Base-by-base conservation (phyloP, 371 early-diverging fungal genomes). In the Mortierella sp. region DNA sequence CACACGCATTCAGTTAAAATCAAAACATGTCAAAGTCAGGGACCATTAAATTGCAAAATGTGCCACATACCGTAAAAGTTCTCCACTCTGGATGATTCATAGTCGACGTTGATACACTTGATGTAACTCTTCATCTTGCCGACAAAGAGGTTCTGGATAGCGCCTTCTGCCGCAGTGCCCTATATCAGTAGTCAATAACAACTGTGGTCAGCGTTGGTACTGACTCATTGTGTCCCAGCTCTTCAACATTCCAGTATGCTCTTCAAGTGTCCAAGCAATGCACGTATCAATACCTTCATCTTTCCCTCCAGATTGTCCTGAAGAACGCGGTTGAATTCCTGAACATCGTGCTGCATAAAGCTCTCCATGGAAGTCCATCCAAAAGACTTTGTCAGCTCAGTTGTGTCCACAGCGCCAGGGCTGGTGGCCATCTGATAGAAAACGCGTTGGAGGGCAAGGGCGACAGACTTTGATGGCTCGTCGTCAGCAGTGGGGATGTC, bases 301-400 rank as follows among this genome's bases (percentile, higher is more conserved):
- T 97, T 97, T 63, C 90, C 93, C 89, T 98, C 99, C 65, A 99
- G 89, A 86, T 96, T 97, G 87, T 99, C 99, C 90, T 98, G 98
- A 72, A 99, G 89, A 9, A 99, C 97, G 68, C 99, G 93, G 89
- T 98, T 97, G 84, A 99, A 97, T 87, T 99, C 99, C 85, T 98
- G 99, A 19, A 99, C 97, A 88, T 99, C 99, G 87, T 98, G 99
- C 89, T 99, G 99, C 94, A 94, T 95, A 84, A 98, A 99, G 10
- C 98, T 94, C 58, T 99, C 99, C 73, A 94, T 77, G 1, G 98
- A 94, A 88, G 97, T 96, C 99, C 99, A 99, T 9, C 99, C 99
- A 92, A 99, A 99, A 1, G 97, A 97, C 84, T 94, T 94, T 6
- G 99, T 99, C 79, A 99, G 87, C 87, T 99, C 99, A 2, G 93